Base-by-base conservation (phyloP, 345 rosid genomes). In the Rhodomyrtus tomentosa region DNA sequence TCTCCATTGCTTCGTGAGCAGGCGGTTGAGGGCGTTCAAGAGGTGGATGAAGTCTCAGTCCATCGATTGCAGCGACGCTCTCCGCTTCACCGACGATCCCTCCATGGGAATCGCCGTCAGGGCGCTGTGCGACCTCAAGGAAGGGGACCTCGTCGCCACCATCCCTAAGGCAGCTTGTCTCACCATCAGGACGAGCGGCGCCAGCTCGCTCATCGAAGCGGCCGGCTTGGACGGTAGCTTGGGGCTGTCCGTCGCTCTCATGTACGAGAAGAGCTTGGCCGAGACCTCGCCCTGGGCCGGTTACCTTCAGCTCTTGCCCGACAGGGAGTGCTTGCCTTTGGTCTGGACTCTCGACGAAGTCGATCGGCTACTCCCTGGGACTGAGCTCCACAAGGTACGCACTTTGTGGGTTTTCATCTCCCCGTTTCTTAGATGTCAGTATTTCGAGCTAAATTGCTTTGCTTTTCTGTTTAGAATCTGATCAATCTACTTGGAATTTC, bases 161-260 rank as follows among this genome's bases (percentile, higher is more conserved):
- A 95, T 96, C 83, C 96, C 98, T 3, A 96, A 95, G 89, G 32
- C 83, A 6, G 94, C 98, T 80, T 96, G 99, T 88, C 98, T 96
- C 87, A 94, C 98, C 40, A 84, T 91, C 12, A 93, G 88, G 85
- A 93, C 92, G 10, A 90, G 92, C 72, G 95, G 93, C 13, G 96
- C 98, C 6, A 58, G 89, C 51, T 89, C 86, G 58, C 58, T 93
- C 24, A 93, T 96, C 27, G 91, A 91, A 62, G 83, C 92, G 10
- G 91, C 96, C 59, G 93, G 92, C 51, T 82, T 96, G 54, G 93
- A 89, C 50, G 99, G 98, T 82, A 83, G 50, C 81, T 86, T 96
- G 87, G 99, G 93, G 45, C 90, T 96, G 22, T 87, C 98, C 0
- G 89, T 96, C 1, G 96, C 99, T 72, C 10, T 96, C 13, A 95